Percentiles rank a stretch among this genome's conserved stretches.
Evolutionary conservation across 2,329 filamentous ascomycete genomes (phyloP).

Genomic region (Venturia aucupariae): DNA sequence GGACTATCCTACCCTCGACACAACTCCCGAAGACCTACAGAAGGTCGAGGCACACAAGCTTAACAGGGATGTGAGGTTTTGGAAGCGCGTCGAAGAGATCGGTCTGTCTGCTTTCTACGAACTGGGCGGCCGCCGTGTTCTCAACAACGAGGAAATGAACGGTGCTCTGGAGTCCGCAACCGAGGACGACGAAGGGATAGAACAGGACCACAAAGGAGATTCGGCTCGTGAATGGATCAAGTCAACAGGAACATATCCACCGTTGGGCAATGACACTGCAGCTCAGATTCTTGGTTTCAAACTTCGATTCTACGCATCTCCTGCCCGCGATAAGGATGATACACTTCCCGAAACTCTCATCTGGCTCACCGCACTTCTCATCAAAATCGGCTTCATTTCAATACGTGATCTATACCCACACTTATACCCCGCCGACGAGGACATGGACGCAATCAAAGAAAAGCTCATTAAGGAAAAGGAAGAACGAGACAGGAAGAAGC

Average conservation of each 20-base stretch:
- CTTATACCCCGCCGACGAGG: conserved; percentile 73
- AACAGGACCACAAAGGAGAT: conserved; percentile 8
- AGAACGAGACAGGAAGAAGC: conserved; percentile 63
- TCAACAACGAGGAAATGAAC: conserved; percentile 41
- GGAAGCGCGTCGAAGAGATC: conserved; percentile 64
- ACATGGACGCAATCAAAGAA: conserved; percentile 66
- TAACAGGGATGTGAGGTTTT: conserved; percentile 66
- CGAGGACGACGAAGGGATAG: conserved; percentile 14
- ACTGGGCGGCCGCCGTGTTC: conserved; percentile 62
- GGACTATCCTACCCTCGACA: conserved; percentile 26
- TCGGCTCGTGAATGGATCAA: conserved; percentile 58
- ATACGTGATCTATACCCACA: conserved; percentile 85
- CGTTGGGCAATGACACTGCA: conserved; percentile 78
- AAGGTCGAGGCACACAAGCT: conserved; percentile 55
- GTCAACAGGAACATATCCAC: conserved; percentile 71
- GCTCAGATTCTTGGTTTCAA: conserved; percentile 97
- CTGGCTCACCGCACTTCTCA: conserved; percentile 80
- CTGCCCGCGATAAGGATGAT: conserved; percentile 64
- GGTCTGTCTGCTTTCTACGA: conserved; percentile 85
- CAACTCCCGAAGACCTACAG: conserved; percentile 22
- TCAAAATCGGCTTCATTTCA: conserved; percentile 96
- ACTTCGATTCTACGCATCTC: conserved; percentile 83
- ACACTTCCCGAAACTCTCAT: conserved; percentile 84
- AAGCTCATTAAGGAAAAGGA: conserved; percentile 66
- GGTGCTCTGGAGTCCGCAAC: background rate